Evolutionary conservation across 305 asterid species (phyloP).

Genomic region (Striga hermonthica): DNA sequence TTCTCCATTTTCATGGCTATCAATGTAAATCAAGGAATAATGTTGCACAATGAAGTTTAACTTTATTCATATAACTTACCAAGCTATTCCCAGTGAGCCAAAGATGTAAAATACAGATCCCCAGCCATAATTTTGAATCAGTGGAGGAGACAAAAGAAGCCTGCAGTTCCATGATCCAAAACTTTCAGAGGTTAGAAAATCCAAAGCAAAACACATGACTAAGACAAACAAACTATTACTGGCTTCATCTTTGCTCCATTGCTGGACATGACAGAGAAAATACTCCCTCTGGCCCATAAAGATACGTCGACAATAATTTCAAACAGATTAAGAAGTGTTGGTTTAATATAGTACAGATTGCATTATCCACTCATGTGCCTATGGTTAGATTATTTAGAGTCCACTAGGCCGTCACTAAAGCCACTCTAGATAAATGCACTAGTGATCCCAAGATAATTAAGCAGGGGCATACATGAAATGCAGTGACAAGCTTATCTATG

Average conservation of each 20-base stretch:
- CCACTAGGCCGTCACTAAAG: no score
- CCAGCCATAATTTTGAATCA: slow-evolving; percentile 85
- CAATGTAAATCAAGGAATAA: slow-evolving; percentile 10
- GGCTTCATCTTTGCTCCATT: not conserved
- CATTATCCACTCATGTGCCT: no score
- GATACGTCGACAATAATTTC: no score
- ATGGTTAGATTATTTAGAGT: no score
- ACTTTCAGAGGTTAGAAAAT: slow-evolving; percentile 11
- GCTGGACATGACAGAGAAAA: no score
- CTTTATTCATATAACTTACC: slow-evolving; percentile 51
- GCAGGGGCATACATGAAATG: no score
- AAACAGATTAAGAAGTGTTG: no score
- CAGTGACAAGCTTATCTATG: not conserved
- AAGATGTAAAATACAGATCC: slow-evolving; percentile 87
- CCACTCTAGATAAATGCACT: no score
- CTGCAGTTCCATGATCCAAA: slow-evolving; percentile 45
- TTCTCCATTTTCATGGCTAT: slow-evolving; percentile 10
- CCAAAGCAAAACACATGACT: slow-evolving; percentile 14
- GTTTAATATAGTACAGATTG: no score
- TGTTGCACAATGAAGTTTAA: slow-evolving; percentile 1
- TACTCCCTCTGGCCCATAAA: no score
- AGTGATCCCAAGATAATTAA: no score
- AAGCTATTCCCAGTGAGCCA: slow-evolving; percentile 77
- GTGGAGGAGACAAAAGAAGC: slow-evolving; percentile 92
- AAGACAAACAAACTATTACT: slow-evolving; percentile 9